phyloP scores from a whole-genome alignment of 1,284 basidiomycete genomes.

The Hypsizygus ulmarius region DNA sequence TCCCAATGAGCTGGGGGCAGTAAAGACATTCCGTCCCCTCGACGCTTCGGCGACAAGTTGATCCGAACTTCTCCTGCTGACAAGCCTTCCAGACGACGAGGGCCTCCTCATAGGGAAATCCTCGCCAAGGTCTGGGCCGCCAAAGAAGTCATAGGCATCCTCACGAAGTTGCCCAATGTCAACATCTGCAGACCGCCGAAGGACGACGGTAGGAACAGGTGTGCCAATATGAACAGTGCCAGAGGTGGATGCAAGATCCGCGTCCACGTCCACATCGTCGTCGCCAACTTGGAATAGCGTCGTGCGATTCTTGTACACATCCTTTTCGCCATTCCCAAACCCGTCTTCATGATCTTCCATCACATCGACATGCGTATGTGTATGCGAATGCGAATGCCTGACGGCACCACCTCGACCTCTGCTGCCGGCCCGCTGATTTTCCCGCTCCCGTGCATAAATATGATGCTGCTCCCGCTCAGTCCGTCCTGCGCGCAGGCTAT shows the following conservation, averaged over 20 bases:
- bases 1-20: not conserved
- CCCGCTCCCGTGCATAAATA: slow-evolving; percentile 7
- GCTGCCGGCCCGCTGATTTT: not conserved
- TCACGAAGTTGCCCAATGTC: slow-evolving; percentile 29
- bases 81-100: slow-evolving; percentile 7
- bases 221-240: slow-evolving; percentile 10
- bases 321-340: slow-evolving; percentile 16
- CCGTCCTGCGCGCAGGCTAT: slow-evolving; percentile 30
- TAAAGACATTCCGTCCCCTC: slow-evolving; percentile 12
- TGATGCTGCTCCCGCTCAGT: slow-evolving; percentile 19
- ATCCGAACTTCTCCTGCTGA: not conserved
- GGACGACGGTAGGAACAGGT: slow-evolving; percentile 21
- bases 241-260: not conserved
- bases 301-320: slow-evolving; percentile 20
- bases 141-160: slow-evolving; percentile 64
- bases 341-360: slow-evolving; percentile 20
- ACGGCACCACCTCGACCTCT: not conserved
- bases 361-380: slow-evolving; percentile 5
- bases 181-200: slow-evolving; percentile 12
- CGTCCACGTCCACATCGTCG: slow-evolving; percentile 12
- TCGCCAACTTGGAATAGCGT: slow-evolving; percentile 22
- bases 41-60: slow-evolving; percentile 1
- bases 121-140: slow-evolving; percentile 51
- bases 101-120: slow-evolving; percentile 29
- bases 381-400: not conserved